Evolutionary conservation across 1,139 yeast genomes (phyloP).

Genomic region (Yamadazyma oceani): DNA sequence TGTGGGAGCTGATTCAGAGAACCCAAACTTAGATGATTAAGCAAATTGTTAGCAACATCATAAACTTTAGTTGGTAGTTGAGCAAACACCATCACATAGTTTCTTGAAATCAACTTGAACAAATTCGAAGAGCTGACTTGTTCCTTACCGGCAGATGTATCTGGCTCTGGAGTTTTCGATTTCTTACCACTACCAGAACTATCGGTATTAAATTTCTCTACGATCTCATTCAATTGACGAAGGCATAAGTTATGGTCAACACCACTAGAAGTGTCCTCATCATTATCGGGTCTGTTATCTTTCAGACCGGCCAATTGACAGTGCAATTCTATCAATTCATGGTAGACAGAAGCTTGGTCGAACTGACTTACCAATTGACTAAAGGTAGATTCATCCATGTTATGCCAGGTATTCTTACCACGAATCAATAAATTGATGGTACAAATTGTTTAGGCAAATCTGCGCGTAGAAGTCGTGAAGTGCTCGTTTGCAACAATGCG

Average conservation of each 20-base stretch:
- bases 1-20: slow-evolving; percentile 19
- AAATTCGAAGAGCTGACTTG: slow-evolving; percentile 17
- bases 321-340: slow-evolving; percentile 16
- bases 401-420: no score
- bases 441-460: no score
- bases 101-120: slow-evolving; percentile 32
- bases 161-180: slow-evolving; percentile 12
- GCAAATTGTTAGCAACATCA: slow-evolving; percentile 39
- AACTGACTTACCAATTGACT: no score
- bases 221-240: slow-evolving; percentile 16
- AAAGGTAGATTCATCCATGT: no score
- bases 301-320: slow-evolving; percentile 17
- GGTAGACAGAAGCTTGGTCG: no score
- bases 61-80: slow-evolving; percentile 37
- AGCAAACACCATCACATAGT: slow-evolving; percentile 28
- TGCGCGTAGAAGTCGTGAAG: no score
- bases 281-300: background rate
- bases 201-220: slow-evolving; percentile 19
- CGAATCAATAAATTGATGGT: no score
- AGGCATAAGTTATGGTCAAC: slow-evolving; percentile 19
- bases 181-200: slow-evolving; percentile 11
- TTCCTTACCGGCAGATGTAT: slow-evolving; percentile 4
- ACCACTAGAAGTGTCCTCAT: slow-evolving; percentile 9
- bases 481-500: no score
- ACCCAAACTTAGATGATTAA: slow-evolving; percentile 26